Conservation (phyloP, 495 filamentous ascomycete species). For the Penicillium desertorum region DNA sequence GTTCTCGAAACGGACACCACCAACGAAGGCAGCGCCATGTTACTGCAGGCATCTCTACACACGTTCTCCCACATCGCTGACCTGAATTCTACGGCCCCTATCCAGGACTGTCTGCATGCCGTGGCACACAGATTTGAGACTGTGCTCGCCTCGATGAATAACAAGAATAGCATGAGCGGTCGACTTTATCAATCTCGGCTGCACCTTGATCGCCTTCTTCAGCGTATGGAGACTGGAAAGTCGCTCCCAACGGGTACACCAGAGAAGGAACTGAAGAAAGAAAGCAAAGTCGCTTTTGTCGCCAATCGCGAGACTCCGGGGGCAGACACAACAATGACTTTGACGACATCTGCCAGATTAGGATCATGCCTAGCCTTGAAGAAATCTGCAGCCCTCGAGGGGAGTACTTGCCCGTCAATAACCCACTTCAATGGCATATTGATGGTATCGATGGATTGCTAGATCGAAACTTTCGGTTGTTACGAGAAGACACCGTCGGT, state of each 20-base stretch:
- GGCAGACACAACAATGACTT: constrained; percentile 65
- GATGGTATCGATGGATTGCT: constrained; percentile 59
- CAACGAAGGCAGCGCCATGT: constrained; percentile 6
- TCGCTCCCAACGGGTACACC: neutral
- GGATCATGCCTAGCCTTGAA: constrained; percentile 60
- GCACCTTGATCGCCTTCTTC: constrained; percentile 6
- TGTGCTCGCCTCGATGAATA: neutral
- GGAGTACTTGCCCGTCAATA: constrained; percentile 61
- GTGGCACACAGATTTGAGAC: constrained; percentile 12
- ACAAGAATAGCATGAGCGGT: neutral
- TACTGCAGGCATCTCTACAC: constrained; percentile 13
- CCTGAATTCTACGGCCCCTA: constrained; percentile 20
- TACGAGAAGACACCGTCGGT: constrained; percentile 42
- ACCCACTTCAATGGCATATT: constrained; percentile 55
- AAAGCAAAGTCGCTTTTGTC: neutral
- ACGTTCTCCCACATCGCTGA: constrained; percentile 19
- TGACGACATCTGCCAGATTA: constrained; percentile 56
- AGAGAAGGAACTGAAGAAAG: neutral
- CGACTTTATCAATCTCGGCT: constrained; percentile 1
- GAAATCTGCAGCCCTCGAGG: constrained; percentile 54
- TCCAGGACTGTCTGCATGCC: constrained; percentile 14
- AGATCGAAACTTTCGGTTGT: constrained; percentile 62
- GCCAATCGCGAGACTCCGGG: constrained; percentile 19
- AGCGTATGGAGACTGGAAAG: constrained; percentile 15
- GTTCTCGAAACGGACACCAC: constrained; percentile 8